Evolutionary conservation across 352 stramenopile species (phyloP), one percentile per base, ranked within the genome.

Genomic region (Phytopythium aichiense): DNA sequence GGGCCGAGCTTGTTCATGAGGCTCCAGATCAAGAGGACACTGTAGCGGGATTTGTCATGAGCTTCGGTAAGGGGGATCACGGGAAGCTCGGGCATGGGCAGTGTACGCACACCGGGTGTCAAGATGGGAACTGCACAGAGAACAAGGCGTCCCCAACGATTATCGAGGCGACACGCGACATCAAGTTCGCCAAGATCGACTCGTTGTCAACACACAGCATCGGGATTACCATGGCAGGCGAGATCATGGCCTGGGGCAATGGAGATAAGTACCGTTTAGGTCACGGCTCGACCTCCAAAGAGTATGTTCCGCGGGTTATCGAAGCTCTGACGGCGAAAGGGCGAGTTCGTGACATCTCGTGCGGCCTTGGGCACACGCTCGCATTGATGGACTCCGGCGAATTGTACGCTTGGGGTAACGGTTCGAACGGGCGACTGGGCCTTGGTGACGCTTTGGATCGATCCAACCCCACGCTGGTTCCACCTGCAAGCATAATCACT

Each of bases 161-260:
- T 45, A 73, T 95, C 60, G 68, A 63, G 1, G 77, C 82, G 1
- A 89, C 73, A 2, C 71, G 66, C 13, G 82, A 82, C 33, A 25
- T 82, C 15, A 49, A 71, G 7, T 87, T 93, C 33, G 55, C 67
- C 1, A 89, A 86, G 55, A 86, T 95, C n/a, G 84, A 92, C 49
- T 93, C 86, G 22, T 68, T 95, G 2, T 95, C 86, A 9, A 95
- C 86, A 0, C 87, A 95, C 52, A 92, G 83, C 49, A 81, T 92
- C 13, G 85, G 79, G 0, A 82, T 94, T 45, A 89, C 84, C 1
- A 59, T 70, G 6, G 76, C 74, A 20, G 87, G 87, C 0, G 77
- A 91, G 16, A 64, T 88, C 7, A 84, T 91, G 73, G 66, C 87
- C 1, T 95, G 87, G 87, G 87, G 87, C 3, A 94, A 95, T 53